Evolutionary conservation across 768 basidiomycete species (phyloP), one percentile per base, ranked within the genome.

Genomic region (Phlebiopsis gigantea): DNA sequence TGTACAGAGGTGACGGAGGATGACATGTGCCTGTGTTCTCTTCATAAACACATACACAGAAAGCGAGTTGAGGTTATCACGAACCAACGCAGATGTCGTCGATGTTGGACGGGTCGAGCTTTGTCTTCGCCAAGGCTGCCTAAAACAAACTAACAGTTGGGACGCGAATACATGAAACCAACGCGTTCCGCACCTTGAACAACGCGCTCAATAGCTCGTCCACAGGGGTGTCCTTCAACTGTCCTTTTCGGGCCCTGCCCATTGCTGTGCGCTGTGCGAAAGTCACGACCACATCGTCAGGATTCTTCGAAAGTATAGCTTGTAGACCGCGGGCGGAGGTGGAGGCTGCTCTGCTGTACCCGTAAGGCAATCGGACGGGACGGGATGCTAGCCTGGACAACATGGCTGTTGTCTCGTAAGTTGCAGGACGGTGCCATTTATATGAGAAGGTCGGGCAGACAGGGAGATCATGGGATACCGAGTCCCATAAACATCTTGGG

Each of bases 241-340:
- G 93, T 22, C 96, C 96, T 70, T 96, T 98, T 78, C 83, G 91
- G 31, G 88, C 87, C 65, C 77, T 83, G 24, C 92, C 90, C 61
- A 93, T 78, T n/a, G 92, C 84, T n/a, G 91, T 94, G 49, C 94
- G 83, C 68, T 88, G 87, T 12, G 90, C 92, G 63, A 90, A 90
- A 2, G 90, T 91, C 57, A 97, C 85, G 59, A 96, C 93, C 15
- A 95, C 89, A 70, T 96, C 93, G 59, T 91, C 82, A 0, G 86
- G 80, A 51, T 77, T 82, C 77, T 84, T 88, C 69, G 86, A 76
- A 28, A 90, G 75, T 46, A 91, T 68, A 7, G 76, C 74, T 30
- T 77, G 58, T 29, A 80, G 74, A 10, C 84, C 84, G 21, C 62
- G 66, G 22, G 66, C 58, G 22, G 68, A 62, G 56, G 78, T 65